Evolutionary conservation across 108 stramenopile species (phyloP).

Genomic region (Aureococcus anophagefferens): DNA sequence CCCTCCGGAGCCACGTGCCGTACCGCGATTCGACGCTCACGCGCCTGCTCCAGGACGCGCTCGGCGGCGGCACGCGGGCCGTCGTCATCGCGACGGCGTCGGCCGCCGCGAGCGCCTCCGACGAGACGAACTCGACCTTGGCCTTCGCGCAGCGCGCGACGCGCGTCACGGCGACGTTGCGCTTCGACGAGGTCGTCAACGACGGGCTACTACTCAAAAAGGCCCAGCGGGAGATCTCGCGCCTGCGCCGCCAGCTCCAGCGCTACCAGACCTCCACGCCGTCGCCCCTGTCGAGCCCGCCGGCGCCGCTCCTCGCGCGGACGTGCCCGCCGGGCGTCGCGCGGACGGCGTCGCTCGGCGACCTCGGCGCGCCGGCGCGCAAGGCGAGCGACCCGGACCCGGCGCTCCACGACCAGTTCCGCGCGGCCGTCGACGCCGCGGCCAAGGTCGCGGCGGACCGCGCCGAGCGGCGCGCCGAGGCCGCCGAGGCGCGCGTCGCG

Average conservation of each 20-base stretch:
- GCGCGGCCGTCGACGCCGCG: too few species aligned
- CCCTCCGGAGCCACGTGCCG: slow-evolving; percentile 31
- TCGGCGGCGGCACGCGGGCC: slow-evolving; percentile 49
- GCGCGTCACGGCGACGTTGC: slow-evolving; percentile 20
- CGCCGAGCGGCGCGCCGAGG: too few species aligned
- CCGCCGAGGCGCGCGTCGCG: too few species aligned
- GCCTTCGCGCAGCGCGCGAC: slow-evolving; percentile 46
- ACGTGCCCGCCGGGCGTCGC: not conserved
- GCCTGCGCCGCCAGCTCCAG: slow-evolving; percentile 2
- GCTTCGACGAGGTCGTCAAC: slow-evolving; percentile 4
- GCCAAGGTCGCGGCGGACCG: too few species aligned
- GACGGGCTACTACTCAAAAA: not conserved
- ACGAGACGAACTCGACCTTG: slow-evolving; percentile 47
- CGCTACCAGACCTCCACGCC: too few species aligned
- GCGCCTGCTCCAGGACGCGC: slow-evolving; percentile 47
- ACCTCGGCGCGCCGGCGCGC: not conserved
- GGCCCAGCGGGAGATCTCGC: slow-evolving; percentile 15
- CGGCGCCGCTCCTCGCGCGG: too few species aligned
- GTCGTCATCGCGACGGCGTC: slow-evolving; percentile 45
- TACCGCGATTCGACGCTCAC: slow-evolving; percentile 57
- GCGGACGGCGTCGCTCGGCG: too few species aligned
- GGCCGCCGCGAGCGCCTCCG: slow-evolving; percentile 21
- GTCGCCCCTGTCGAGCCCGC: too few species aligned
- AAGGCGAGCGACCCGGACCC: too few species aligned
- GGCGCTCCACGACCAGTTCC: too few species aligned